A percentile compares a stretch with the other conserved stretches of the same genome.
phyloP scores from a whole-genome alignment of 1,284 basidiomycete species.

The Puccinia coronata region DNA sequence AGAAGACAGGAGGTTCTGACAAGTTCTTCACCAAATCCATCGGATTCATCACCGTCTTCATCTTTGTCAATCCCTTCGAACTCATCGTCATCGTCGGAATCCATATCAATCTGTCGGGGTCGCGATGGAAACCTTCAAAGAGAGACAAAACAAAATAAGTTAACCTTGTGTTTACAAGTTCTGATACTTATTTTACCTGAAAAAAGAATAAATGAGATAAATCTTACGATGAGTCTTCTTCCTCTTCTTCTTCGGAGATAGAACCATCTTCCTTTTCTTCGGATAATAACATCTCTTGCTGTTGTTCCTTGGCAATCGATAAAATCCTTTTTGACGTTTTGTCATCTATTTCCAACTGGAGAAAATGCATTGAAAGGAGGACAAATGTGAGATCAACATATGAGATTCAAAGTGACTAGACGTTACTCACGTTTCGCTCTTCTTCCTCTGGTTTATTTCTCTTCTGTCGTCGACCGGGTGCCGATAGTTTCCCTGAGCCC shows the following conservation, averaged over 20 bases:
- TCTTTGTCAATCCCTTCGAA: slow-evolving; percentile 24
- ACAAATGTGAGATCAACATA: neutral
- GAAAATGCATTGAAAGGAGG: neutral
- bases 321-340: slow-evolving; percentile 87
- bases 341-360: slow-evolving; percentile 66
- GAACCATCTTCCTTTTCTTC: neutral
- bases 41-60: slow-evolving; percentile 31
- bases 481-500: slow-evolving; percentile 42
- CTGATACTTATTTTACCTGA: slow-evolving; percentile 61
- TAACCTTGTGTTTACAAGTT: slow-evolving; percentile 53
- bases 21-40: slow-evolving; percentile 25
- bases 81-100: slow-evolving; percentile 24
- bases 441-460: slow-evolving; percentile 22
- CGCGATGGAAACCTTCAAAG: slow-evolving; percentile 59
- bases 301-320: slow-evolving; percentile 86
- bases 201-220: slow-evolving; percentile 52
- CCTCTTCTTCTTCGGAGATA: slow-evolving; percentile 57
- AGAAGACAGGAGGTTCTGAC: neutral
- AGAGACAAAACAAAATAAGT: slow-evolving; percentile 51
- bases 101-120: neutral
- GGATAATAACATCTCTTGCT: slow-evolving; percentile 69
- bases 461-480: slow-evolving; percentile 43
- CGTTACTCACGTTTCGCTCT: neutral
- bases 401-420: neutral
- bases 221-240: slow-evolving; percentile 57